Base-by-base conservation (phyloP, 2,329 filamentous ascomycete genomes). In the Stemphylium beticola region DNA sequence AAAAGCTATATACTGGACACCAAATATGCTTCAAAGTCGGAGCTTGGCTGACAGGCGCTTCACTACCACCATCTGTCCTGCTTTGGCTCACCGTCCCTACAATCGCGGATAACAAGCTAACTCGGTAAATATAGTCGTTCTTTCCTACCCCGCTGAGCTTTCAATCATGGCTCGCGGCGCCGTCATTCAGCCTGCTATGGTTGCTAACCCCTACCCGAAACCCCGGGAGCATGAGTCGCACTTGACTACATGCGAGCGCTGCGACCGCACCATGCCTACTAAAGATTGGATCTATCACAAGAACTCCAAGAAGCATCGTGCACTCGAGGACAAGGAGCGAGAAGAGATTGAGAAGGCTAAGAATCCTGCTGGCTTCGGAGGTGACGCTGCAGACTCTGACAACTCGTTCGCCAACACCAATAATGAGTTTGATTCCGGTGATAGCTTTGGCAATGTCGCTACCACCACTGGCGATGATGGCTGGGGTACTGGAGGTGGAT, bases 381-480 rank as follows among this genome's bases (percentile, higher is more conserved):
- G 41, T 34, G 43, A 65, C 14, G 31, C 53, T 20, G 54, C 39
- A 20, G 58, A 50, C 47, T 53, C 50, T 32, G 33, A 39, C 45
- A 55, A 55, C 40, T 55, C 37, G 17, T 58, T 60, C 34, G 55
- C 33, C 26, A 37, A 34, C 22, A 42, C 81, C 81, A 57, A 77
- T 41, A 37, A 44, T 34, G 53, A 36, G 8, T 61, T 60, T 72
- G 64, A 71, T 53, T 75, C 83, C 20, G 32, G 79, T 64, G 79
- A 69, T 46, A 38, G 45, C 46, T 47, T 55, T 39, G 41, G 15
- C 26, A 41, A 29, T 29, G 8, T 29, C 12, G 32, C 38, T 37
- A 34, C 24, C 22, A 42, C 84, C 48, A 69, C 80, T 88, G 79
- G 81, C 80, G 56, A 77, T 26, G 49, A 57, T 33, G 52, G 42